phyloP scores from a whole-genome alignment of 345 rosid genomes.

The Eucalyptus victrix region DNA sequence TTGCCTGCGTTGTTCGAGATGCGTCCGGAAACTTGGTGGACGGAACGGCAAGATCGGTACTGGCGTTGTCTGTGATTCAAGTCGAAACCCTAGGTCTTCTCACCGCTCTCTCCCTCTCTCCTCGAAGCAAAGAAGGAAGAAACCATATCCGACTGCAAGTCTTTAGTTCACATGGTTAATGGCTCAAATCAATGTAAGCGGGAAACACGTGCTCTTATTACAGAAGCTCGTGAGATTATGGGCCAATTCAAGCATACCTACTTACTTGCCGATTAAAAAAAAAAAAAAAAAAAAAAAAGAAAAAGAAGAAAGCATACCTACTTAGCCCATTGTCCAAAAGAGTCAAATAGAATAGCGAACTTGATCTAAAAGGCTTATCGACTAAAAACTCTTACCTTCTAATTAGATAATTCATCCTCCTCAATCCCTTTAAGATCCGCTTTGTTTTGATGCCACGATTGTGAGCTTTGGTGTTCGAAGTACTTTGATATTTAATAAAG shows the following conservation, averaged over 20 bases:
- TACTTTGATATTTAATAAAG: not conserved
- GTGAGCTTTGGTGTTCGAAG: not conserved
- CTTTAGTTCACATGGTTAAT: not conserved
- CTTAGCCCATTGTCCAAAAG: not conserved
- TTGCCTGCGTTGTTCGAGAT: not conserved
- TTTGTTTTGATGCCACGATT: not conserved
- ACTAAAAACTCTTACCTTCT: not conserved
- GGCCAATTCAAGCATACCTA: not conserved
- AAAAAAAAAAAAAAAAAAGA: no score
- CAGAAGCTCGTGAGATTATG: not conserved
- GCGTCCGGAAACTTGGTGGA: not conserved
- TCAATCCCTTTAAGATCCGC: not conserved
- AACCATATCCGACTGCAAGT: not conserved
- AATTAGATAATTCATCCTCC: not conserved
- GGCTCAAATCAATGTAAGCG: not conserved
- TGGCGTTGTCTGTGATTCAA: fast-evolving
- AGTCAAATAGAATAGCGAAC: not conserved
- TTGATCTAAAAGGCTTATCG: not conserved
- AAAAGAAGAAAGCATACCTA: not conserved
- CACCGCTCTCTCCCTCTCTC: not conserved
- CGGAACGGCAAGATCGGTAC: fast-evolving
- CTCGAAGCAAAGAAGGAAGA: not conserved
- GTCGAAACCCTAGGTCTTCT: not conserved
- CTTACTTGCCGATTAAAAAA: no score
- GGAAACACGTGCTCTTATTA: no score